Base-by-base conservation (phyloP, 345 rosid genomes). In the Brassica napus region DNA sequence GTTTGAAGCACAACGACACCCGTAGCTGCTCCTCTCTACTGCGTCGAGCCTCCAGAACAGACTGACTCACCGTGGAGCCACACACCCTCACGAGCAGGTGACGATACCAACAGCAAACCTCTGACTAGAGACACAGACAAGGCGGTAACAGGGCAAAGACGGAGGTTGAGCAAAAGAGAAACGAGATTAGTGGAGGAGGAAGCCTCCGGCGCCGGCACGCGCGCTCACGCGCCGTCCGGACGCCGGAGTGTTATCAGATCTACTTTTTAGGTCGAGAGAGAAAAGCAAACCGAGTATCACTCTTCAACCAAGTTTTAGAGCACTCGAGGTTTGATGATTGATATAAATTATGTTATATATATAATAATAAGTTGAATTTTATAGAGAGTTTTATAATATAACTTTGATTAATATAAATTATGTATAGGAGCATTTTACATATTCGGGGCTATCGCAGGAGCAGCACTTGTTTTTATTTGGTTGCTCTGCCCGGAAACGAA, bases 341-440 rank as follows among this genome's bases (percentile, higher is more conserved):
- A 34, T 34, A 34, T 34, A 34, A 28, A 28, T 28, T 28, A 28
- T 28, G 30, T 28, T 34, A 34, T 34, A 34, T 1, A 4, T 34
- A 15, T 15, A 5, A 21, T 21, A 58, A 58, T 23, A 58, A 59
- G 65, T 10, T 61, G 18, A 6, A 5, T 26, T 66, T 21, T 2
- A 35, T 8, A 11, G 16, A 66, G 21, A 39, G 52, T 4, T 66
- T 66, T 37, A 2, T 37, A 18, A 10, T 39, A 8, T 39, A 10
- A 39, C 47, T 8, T 44, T 44, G n/a, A 44, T 44, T 12, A 44
- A 44, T 44, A 44, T 44, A 44, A 44, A 44, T 37, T 44, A 44
- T 68, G 49, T 6, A 37, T 42, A 75, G 79, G 76, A 14, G 69
- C 83, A 64, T 69, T 80, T 80, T 80, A 54, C 21, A 63, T 80